Conservation (phyloP, 805 yeast species). For the Teunomyces atbi region DNA sequence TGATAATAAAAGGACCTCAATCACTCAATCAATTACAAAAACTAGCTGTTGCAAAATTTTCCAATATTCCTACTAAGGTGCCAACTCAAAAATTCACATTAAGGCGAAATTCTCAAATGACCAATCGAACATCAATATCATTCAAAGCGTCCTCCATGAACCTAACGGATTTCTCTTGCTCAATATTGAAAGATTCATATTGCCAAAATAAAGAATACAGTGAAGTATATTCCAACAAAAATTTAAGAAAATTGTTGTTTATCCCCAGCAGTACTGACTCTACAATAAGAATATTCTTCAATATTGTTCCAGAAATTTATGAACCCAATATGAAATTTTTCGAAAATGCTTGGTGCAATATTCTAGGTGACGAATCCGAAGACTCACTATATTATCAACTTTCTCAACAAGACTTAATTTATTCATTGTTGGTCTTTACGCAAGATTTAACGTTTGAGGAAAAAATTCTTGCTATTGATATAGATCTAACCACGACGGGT, state of each 20-base stretch:
- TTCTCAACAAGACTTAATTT: constrained; percentile 29
- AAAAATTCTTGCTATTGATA: constrained; percentile 48
- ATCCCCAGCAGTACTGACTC: constrained; percentile 3
- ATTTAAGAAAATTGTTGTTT: constrained; percentile 5
- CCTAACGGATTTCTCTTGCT: background rate
- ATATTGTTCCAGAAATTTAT: constrained; percentile 17
- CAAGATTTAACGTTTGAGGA: constrained; percentile 36
- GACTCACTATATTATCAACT: constrained; percentile 48
- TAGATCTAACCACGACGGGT: constrained; percentile 50
- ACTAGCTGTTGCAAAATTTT: constrained; percentile 45
- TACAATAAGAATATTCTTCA: constrained; percentile 47
- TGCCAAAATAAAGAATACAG: background rate
- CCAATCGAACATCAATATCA: background rate
- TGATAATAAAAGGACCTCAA: constrained; percentile 67
- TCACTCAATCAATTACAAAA: constrained; percentile 58
- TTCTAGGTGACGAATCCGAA: constrained; percentile 62
- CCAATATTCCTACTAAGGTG: constrained; percentile 21
- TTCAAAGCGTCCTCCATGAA: background rate
- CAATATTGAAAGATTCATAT: background rate
- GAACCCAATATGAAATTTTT: constrained; percentile 17
- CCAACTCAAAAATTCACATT: background rate
- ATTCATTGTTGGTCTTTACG: constrained; percentile 40
- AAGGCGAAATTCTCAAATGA: background rate
- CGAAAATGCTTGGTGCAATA: constrained; percentile 49
- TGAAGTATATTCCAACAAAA: background rate